phyloP scores from a whole-genome alignment of 2,329 filamentous ascomycete species.

The Pseudogymnoascus verrucosus region DNA sequence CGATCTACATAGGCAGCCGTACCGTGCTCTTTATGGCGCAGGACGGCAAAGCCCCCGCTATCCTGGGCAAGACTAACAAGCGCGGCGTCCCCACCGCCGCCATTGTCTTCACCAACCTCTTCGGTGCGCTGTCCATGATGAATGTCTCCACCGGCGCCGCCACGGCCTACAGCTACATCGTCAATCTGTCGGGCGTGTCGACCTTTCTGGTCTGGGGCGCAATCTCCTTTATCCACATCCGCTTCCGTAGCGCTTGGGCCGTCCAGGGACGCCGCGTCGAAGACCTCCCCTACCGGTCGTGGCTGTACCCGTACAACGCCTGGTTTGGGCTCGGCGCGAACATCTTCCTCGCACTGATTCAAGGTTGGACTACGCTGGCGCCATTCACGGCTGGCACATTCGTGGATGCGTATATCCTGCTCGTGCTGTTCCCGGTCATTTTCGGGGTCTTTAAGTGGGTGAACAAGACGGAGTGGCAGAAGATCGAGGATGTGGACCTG shows the following conservation, averaged over 20 bases:
- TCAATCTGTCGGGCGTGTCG: slow-evolving; percentile 61
- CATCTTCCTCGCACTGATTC: slow-evolving; percentile 50
- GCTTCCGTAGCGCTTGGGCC: slow-evolving; percentile 58
- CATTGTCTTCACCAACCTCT: slow-evolving; percentile 61
- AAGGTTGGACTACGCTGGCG: slow-evolving; percentile 52
- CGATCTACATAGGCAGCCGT: slow-evolving; percentile 69
- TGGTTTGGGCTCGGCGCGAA: slow-evolving; percentile 52
- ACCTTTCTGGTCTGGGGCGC: slow-evolving; percentile 66
- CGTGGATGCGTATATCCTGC: slow-evolving; percentile 54
- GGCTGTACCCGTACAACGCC: slow-evolving; percentile 49
- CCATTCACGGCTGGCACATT: slow-evolving; percentile 52
- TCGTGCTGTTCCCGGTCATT: slow-evolving; percentile 52
- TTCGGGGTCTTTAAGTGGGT: slow-evolving; percentile 47
- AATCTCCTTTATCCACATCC: slow-evolving; percentile 64
- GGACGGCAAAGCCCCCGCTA: slow-evolving; percentile 59
- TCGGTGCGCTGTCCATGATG: slow-evolving; percentile 68
- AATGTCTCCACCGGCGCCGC: slow-evolving; percentile 60
- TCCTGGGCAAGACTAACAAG: slow-evolving; percentile 60
- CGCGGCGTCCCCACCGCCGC: slow-evolving; percentile 53
- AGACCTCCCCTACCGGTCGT: slow-evolving; percentile 48
- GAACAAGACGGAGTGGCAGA: slow-evolving; percentile 45
- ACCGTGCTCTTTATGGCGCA: slow-evolving; percentile 71
- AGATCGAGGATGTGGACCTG: slow-evolving; percentile 46
- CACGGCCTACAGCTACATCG: slow-evolving; percentile 59
- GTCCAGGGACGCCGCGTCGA: slow-evolving; percentile 46